These are phyloP conservation scores for Erodium maritimum DNA, from an alignment of 345 rosid species.

Conservation along the genomic window DNA sequence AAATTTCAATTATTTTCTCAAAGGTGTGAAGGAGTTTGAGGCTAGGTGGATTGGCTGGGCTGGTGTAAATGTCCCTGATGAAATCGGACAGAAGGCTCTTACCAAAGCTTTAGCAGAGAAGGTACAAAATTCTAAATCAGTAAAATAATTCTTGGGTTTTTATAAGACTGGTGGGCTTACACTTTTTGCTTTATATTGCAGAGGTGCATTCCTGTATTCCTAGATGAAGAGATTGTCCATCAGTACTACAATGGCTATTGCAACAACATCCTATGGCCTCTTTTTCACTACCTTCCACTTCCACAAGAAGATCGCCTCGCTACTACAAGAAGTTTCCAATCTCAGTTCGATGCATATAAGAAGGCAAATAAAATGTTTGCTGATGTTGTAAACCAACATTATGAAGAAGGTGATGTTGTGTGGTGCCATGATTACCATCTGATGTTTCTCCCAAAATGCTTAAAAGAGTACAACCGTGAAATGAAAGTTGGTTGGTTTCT, in stretches of 20 bases:
- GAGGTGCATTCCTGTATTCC: conserved; percentile 99
- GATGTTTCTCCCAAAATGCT: conserved; percentile 95
- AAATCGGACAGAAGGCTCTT: conserved; percentile 87
- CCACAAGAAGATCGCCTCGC: conserved; percentile 99
- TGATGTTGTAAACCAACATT: conserved; percentile 81
- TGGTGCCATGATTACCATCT: conserved; percentile 99
- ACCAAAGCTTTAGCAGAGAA: conserved; percentile 92
- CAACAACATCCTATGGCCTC: conserved; percentile 98
- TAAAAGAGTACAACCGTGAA: conserved; percentile 59
- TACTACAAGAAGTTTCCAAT: conserved; percentile 94
- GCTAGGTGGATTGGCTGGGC: conserved; percentile 99
- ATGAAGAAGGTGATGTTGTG: conserved; percentile 96
- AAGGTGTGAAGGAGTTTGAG: conserved; percentile 96
- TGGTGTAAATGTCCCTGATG: conserved; percentile 97
- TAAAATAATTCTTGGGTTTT: conserved; percentile 4
- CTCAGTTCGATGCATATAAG: conserved; percentile 92
- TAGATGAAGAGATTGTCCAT: conserved; percentile 98
- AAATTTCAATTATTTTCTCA: conserved; percentile 23
- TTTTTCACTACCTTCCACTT: conserved; percentile 93
- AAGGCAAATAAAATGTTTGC: conserved; percentile 99
- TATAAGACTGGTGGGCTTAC: not conserved
- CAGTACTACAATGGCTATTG: conserved; percentile 98
- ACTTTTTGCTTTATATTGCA: conserved; percentile 15
- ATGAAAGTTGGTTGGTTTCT: conserved; percentile 99
- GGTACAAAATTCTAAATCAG: conserved; percentile 22